Evolutionary conservation across 371 early-diverging fungal genomes (phyloP).

Genomic region (Umbelopsis sp.): DNA sequence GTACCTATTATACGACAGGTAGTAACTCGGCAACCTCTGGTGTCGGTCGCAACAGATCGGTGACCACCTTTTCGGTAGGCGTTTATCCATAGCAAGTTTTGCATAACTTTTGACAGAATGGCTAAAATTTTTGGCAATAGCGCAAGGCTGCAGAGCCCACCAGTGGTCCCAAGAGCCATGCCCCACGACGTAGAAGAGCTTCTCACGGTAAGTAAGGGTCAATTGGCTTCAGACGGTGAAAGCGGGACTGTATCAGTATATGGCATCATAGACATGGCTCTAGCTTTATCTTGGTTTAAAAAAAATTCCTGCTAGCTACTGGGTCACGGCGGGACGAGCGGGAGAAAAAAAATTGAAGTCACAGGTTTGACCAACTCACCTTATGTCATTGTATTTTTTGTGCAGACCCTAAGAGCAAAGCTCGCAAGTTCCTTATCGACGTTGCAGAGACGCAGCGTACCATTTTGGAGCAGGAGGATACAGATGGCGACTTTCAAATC

Average conservation of each 20-base stretch:
- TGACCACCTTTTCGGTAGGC: slow-evolving; percentile 2
- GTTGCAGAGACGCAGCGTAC: slow-evolving; percentile 75
- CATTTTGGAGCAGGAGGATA: slow-evolving; percentile 91
- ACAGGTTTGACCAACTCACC: neutral
- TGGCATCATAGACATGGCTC: neutral
- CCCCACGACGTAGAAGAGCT: slow-evolving; percentile 23
- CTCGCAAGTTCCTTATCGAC: slow-evolving; percentile 77
- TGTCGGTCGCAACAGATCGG: slow-evolving; percentile 6
- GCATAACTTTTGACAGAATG: neutral
- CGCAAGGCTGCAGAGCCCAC: slow-evolving; percentile 16
- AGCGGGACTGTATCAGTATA: neutral
- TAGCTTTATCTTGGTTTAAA: neutral
- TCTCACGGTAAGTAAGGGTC: slow-evolving; percentile 22
- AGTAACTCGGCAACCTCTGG: slow-evolving; percentile 31
- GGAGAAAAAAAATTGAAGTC: neutral
- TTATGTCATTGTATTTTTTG: neutral
- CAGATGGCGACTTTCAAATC: slow-evolving; percentile 90
- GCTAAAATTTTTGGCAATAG: neutral
- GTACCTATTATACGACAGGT: slow-evolving; percentile 55
- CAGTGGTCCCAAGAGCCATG: slow-evolving; percentile 13
- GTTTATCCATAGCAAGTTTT: neutral
- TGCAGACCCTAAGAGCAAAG: slow-evolving; percentile 67
- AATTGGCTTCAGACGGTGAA: neutral
- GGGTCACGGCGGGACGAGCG: neutral
- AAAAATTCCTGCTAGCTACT: neutral